Percentiles rank a stretch among this genome's conserved stretches.
Conservation (phyloP, 192 early-diverging fungal genomes). For the Entomortierella beljakovae region DNA sequence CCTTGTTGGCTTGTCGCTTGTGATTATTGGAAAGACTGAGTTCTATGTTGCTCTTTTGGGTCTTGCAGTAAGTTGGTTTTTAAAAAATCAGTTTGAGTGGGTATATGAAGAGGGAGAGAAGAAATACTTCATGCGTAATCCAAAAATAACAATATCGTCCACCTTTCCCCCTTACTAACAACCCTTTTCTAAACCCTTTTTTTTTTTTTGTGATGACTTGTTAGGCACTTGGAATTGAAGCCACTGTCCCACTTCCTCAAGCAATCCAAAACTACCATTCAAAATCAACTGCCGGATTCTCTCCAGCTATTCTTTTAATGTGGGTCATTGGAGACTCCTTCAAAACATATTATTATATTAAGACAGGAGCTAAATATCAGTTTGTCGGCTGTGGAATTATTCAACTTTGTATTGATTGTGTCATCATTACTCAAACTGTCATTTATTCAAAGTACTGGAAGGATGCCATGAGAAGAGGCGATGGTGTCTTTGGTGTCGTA, state of each 20-base stretch:
- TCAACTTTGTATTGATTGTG: slow-evolving; percentile 62
- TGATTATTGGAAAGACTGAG: slow-evolving; percentile 38
- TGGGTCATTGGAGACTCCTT: slow-evolving; percentile 69
- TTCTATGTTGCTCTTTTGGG: slow-evolving; percentile 48
- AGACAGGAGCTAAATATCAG: slow-evolving; percentile 60
- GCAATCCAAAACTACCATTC: slow-evolving; percentile 58
- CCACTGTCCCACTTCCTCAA: slow-evolving; percentile 71
- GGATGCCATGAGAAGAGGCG: slow-evolving; percentile 3
- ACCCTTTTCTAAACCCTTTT: slow-evolving; percentile 2
- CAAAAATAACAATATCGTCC: not conserved
- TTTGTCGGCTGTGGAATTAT: slow-evolving; percentile 67
- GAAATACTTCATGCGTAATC: not conserved
- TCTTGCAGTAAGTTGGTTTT: slow-evolving; percentile 29
- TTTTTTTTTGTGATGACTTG: not conserved
- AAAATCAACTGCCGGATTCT: slow-evolving; percentile 64
- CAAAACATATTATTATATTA: slow-evolving; percentile 68
- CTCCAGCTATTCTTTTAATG: slow-evolving; percentile 52
- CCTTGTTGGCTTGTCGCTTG: slow-evolving; percentile 35
- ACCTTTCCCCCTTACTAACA: not conserved
- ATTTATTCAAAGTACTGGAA: slow-evolving; percentile 56
- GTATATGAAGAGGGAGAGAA: no score
- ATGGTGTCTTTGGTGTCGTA: not conserved
- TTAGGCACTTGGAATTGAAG: slow-evolving; percentile 65
- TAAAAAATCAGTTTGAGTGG: not conserved
- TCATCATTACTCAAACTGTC: slow-evolving; percentile 64